Percentiles rank a stretch among this genome's conserved stretches.
Evolutionary conservation across 2,329 filamentous ascomycete genomes (phyloP).

Genomic region (Ophiostoma sp.): DNA sequence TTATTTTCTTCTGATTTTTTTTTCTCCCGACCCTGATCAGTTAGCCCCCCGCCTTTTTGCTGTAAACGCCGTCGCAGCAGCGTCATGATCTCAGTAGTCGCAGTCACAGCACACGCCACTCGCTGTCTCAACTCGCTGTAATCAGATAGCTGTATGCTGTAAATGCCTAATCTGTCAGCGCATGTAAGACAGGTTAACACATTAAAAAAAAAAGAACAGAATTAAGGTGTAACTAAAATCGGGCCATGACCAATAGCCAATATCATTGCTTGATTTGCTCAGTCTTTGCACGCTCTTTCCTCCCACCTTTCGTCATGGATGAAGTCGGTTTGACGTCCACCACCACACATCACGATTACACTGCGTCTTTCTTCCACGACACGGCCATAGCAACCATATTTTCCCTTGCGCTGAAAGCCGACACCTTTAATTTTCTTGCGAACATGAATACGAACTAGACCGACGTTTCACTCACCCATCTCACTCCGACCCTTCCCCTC

Average conservation of each 20-base stretch:
- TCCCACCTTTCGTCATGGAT: slow-evolving; percentile 14
- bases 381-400: not conserved
- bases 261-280: slow-evolving; percentile 19
- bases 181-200: not conserved
- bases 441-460: slow-evolving; percentile 12
- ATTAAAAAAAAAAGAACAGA: not conserved
- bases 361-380: not conserved
- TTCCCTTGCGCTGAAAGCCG: not conserved
- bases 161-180: not conserved
- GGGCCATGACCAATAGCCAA: slow-evolving; percentile 11
- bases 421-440: not conserved
- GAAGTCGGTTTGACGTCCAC: not conserved
- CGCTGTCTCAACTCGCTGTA: not conserved
- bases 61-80: not conserved
- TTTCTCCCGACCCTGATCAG: slow-evolving; percentile 8
- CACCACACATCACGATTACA: not conserved
- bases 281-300: slow-evolving; percentile 1
- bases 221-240: not conserved
- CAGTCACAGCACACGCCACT: not conserved
- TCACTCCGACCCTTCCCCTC: not conserved
- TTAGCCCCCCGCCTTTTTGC: slow-evolving; percentile 12
- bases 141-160: not conserved
- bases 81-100: slow-evolving; percentile 6
- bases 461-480: not conserved
- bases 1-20: slow-evolving; percentile 16